Percentiles rank a stretch among this genome's conserved stretches.
phyloP scores from a whole-genome alignment of 2,329 filamentous ascomycete species.

The Metarhizium brunneum region DNA sequence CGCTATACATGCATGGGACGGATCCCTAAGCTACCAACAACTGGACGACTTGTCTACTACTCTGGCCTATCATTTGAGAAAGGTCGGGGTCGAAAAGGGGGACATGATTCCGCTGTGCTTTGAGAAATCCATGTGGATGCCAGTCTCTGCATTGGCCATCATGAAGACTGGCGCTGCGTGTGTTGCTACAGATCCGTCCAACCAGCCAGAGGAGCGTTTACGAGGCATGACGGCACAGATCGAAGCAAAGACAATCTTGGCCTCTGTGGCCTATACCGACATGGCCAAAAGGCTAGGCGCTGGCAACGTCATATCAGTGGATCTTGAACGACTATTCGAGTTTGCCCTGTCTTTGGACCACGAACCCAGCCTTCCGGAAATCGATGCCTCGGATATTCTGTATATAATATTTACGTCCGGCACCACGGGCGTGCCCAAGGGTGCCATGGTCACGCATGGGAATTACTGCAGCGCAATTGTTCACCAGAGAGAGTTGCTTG shows the following conservation, averaged over 20 bases:
- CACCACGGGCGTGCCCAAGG: neutral
- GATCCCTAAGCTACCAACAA: neutral
- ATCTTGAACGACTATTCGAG: too few species aligned
- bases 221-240: neutral
- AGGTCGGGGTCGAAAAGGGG: neutral
- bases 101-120: neutral
- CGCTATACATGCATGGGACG: neutral
- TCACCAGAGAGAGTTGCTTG: neutral
- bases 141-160: neutral
- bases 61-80: neutral
- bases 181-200: neutral
- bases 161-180: constrained; percentile 1
- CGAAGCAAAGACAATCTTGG: neutral
- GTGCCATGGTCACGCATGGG: constrained; percentile 1
- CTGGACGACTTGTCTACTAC: neutral
- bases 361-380: neutral
- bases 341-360: neutral
- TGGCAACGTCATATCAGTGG: neutral
- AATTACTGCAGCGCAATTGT: neutral
- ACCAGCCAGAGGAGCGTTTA: neutral
- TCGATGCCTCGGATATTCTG: neutral
- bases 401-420: constrained; percentile 1
- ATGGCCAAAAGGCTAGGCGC: neutral
- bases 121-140: neutral
- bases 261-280: neutral